phyloP scores from a whole-genome alignment of 495 filamentous ascomycete genomes.

The Lindgomyces ingoldianus region DNA sequence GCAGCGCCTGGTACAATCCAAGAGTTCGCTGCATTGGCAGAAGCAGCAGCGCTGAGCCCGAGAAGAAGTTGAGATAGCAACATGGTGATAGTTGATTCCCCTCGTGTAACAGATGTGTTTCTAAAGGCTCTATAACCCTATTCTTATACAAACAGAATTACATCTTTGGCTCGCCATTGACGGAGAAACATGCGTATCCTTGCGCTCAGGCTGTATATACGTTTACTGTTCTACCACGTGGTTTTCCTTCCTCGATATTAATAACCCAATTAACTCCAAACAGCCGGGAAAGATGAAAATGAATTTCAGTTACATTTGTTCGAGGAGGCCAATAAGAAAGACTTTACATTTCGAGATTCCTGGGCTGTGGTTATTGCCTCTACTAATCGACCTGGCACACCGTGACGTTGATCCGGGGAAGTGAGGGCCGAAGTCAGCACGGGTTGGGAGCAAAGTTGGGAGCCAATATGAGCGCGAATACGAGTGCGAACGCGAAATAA shows the following conservation, averaged over 20 bases:
- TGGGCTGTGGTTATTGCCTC: background rate
- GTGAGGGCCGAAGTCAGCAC: background rate
- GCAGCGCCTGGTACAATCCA: constrained; percentile 44
- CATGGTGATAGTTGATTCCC: background rate
- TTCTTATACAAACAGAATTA: background rate
- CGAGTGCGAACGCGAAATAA: too few relatives aligned
- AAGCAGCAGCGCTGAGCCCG: background rate
- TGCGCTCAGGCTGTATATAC: background rate
- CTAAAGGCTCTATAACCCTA: background rate
- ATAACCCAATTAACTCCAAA: too few relatives aligned
- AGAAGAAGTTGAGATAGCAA: background rate
- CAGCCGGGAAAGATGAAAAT: background rate
- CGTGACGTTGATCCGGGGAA: background rate
- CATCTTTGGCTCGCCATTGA: background rate
- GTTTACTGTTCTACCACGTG: background rate
- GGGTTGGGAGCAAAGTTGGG: too few relatives aligned
- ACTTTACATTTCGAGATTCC: background rate
- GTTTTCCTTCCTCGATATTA: background rate
- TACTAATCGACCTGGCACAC: background rate
- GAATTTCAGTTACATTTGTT: background rate
- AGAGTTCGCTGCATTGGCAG: constrained; percentile 18
- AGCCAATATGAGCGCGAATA: too few relatives aligned
- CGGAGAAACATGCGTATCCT: background rate
- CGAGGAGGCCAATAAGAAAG: background rate
- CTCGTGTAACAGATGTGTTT: background rate